Percentiles rank a stretch among this genome's conserved stretches.
phyloP scores from a whole-genome alignment of 2,329 filamentous ascomycete species.

The Nemania bipapillata region DNA sequence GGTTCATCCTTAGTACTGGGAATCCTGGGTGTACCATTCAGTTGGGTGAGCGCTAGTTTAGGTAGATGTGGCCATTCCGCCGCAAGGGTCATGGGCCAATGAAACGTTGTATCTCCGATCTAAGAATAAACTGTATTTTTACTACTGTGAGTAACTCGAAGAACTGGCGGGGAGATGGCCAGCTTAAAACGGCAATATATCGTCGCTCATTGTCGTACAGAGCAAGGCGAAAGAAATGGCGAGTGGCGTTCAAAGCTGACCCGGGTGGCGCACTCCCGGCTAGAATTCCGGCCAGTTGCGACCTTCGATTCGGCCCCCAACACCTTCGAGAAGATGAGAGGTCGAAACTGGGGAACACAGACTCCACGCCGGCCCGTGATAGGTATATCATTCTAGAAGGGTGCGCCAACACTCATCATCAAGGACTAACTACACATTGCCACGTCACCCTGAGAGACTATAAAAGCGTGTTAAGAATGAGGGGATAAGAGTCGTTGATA shows the following conservation, averaged over 20 bases:
- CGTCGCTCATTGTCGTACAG: background rate
- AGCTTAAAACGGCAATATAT: conserved; percentile 9
- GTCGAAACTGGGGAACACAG: background rate
- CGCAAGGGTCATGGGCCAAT: conserved; percentile 25
- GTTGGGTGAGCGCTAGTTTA: conserved; percentile 27
- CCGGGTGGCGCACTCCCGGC: background rate
- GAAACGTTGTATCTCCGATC: background rate
- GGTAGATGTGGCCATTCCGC: conserved; percentile 14
- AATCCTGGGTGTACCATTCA: conserved; percentile 28
- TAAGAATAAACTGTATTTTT: conserved; percentile 19
- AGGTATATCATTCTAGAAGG: background rate
- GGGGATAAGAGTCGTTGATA: background rate
- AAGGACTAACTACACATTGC: background rate
- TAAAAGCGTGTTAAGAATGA: background rate
- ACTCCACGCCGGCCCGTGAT: background rate
- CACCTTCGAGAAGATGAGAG: background rate
- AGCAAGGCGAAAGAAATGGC: background rate
- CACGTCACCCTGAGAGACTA: background rate
- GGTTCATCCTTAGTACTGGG: conserved; percentile 10
- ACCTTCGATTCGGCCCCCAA: conserved; percentile 21
- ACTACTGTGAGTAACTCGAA: background rate
- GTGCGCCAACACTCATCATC: background rate
- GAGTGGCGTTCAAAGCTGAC: background rate
- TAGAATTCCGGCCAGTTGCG: background rate
- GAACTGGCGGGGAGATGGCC: conserved; percentile 16